Percentiles rank a stretch among this genome's conserved stretches.
Conservation (phyloP, 208 protist genomes). For the Herpetomonas tarakana region DNA sequence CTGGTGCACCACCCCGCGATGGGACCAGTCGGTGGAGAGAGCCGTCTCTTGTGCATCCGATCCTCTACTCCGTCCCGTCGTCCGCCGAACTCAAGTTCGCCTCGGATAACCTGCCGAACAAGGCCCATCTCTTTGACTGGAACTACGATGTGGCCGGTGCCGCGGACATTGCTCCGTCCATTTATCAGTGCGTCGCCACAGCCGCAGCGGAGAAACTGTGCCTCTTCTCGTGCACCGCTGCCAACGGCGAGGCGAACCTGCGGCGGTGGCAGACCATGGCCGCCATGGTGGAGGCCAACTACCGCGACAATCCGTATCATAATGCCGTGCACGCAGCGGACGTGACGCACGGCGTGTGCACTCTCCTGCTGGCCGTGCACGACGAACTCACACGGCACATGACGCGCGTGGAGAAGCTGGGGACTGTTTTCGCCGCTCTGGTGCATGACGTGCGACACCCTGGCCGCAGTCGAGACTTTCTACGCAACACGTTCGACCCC, state of each 20-base stretch:
- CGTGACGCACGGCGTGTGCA: slow-evolving; percentile 56
- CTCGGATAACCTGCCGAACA: slow-evolving; percentile 2
- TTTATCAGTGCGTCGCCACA: slow-evolving; percentile 42
- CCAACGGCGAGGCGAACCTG: slow-evolving; percentile 8
- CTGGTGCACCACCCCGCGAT: neutral
- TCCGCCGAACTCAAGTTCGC: too few relatives aligned
- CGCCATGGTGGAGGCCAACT: slow-evolving; percentile 63
- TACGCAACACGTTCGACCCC: slow-evolving; percentile 49
- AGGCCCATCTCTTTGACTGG: slow-evolving; percentile 17
- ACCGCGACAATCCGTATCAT: slow-evolving; percentile 75
- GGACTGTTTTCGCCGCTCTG: slow-evolving; percentile 55
- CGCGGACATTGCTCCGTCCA: slow-evolving; percentile 25
- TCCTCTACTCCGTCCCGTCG: too few relatives aligned
- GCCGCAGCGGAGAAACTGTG: slow-evolving; percentile 43
- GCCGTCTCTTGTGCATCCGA: slow-evolving; percentile 20
- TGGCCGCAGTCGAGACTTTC: slow-evolving; percentile 49
- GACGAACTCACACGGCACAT: slow-evolving; percentile 33
- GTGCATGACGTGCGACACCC: slow-evolving; percentile 80
- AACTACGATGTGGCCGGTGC: slow-evolving; percentile 35
- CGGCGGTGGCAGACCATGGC: slow-evolving; percentile 38
- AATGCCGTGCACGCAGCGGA: slow-evolving; percentile 73
- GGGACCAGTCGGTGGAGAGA: slow-evolving; percentile 4
- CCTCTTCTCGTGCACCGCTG: slow-evolving; percentile 24
- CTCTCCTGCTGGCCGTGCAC: slow-evolving; percentile 34
- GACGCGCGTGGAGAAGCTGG: slow-evolving; percentile 59